Evolutionary conservation across 2,329 filamentous ascomycete genomes (phyloP), one percentile per base, ranked within the genome.

Genomic region (Cyphellophora europaea): DNA sequence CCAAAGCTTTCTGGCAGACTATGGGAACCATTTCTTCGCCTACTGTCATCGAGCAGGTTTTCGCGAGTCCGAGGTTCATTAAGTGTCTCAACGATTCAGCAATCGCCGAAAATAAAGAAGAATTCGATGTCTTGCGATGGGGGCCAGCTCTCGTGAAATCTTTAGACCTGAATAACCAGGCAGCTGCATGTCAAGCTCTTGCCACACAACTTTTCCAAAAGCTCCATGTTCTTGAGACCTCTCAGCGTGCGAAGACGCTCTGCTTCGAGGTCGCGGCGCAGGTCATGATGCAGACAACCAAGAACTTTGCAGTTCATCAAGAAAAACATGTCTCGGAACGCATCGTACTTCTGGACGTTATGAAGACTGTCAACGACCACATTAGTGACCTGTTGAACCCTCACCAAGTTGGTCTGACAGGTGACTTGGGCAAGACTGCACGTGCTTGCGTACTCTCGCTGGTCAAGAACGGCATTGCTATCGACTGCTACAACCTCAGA

Each of bases 1-100:
- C 86, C 0, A 73, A 72, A 36, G 82, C 83, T 29, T 91, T 95
- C 49, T 95, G 89, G 89, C 81, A 86, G 49, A 80, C 86, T 2
- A 80, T 93, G 61, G 79, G 82, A 33, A 75, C 85, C 18, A 84
- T 89, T 33, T 81, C 83, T 1, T 81, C 86, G 3, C 78, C 79
- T 27, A 77, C 80, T 19, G 76, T 96, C 31, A 76, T 86, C n/a
- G 87, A 95, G 53, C 74, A 87, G 44, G 74, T 94, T 28, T 84
- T 91, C 49, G 74, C 72, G 39, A 87, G 82, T 42, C 77, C 79
- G 6, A 74, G 78, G 43, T 78, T 79, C 11, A 62, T 77, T 28
- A 65, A 71, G 14, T 63, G 64, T 33, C 54, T 70, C 18, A 66
- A 33, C 15, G 39, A 41, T 13, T 34, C 37, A 25, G 16, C 30